Conservation (phyloP, 2,329 filamentous ascomycete species). For the Aspergillus vadensis region DNA sequence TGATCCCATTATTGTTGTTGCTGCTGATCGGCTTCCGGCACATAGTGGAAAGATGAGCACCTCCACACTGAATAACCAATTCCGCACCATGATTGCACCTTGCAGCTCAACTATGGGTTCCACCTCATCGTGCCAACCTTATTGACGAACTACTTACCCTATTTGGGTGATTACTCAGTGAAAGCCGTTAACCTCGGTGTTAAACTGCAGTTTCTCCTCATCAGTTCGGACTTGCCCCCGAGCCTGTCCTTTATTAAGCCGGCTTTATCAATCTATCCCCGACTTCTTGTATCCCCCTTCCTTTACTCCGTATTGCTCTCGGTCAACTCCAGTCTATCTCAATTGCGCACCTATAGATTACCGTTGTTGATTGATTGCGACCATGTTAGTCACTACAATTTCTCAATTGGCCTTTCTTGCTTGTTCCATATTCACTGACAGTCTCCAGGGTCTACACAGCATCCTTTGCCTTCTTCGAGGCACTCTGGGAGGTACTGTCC, state of each 20-base stretch:
- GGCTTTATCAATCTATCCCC: neutral
- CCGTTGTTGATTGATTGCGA: neutral
- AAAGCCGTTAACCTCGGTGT: constrained; percentile 3
- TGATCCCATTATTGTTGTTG: neutral
- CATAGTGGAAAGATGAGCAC: neutral
- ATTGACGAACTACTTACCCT: neutral
- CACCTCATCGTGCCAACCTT: too few species aligned
- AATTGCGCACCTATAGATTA: neutral
- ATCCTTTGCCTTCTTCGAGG: constrained; percentile 81
- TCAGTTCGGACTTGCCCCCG: constrained; percentile 5
- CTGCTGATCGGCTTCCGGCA: neutral
- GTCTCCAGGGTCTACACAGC: constrained; percentile 60
- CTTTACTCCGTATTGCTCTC: neutral
- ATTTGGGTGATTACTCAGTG: too few species aligned
- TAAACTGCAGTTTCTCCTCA: neutral
- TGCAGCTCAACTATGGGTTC: neutral
- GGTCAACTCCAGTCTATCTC: neutral
- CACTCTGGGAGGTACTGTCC: constrained; percentile 53
- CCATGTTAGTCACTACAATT: neutral
- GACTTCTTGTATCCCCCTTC: too few species aligned
- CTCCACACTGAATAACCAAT: neutral
- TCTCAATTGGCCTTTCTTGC: neutral
- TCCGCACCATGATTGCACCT: neutral
- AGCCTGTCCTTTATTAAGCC: neutral
- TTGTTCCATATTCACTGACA: neutral